phyloP scores from a whole-genome alignment of 2,329 filamentous ascomycete genomes.

The Neophaeococcomyces aloes region DNA sequence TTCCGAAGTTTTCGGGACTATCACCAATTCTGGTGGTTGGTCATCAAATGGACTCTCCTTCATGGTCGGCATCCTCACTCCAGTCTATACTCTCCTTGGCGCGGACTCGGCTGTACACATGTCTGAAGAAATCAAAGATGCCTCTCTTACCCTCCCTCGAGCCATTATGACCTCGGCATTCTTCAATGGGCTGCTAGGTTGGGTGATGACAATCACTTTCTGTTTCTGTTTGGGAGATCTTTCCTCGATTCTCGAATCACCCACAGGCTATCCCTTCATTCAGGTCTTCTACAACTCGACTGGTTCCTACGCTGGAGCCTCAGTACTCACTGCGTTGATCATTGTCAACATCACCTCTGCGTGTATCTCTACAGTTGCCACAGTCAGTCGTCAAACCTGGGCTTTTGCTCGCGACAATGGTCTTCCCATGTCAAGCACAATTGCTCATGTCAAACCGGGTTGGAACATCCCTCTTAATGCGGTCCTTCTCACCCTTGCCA shows the following conservation, averaged over 20 bases:
- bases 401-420: constrained; percentile 31
- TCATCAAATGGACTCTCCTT: constrained; percentile 26
- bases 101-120: constrained; percentile 30
- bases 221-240: constrained; percentile 30
- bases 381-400: constrained; percentile 27
- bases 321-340: constrained; percentile 25
- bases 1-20: constrained; percentile 30
- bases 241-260: constrained; percentile 20
- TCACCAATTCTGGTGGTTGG: constrained; percentile 29
- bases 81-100: constrained; percentile 17
- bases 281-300: constrained; percentile 24
- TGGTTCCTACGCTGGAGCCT: constrained; percentile 21
- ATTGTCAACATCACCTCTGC: constrained; percentile 26
- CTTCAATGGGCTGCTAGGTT: constrained; percentile 30
- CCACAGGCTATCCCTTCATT: constrained; percentile 27
- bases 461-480: constrained; percentile 21
- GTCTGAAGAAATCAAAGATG: constrained; percentile 33
- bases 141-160: constrained; percentile 27
- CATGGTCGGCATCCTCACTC: constrained; percentile 21
- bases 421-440: constrained; percentile 23
- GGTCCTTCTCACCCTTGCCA: constrained; percentile 36
- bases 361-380: constrained; percentile 26
- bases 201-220: constrained; percentile 31
- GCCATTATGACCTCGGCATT: constrained; percentile 29
- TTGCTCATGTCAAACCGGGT: constrained; percentile 13